These are phyloP conservation scores for Talaromyces thailandensis DNA, from an alignment of 495 filamentous ascomycete genomes.

Conservation along the genomic window DNA sequence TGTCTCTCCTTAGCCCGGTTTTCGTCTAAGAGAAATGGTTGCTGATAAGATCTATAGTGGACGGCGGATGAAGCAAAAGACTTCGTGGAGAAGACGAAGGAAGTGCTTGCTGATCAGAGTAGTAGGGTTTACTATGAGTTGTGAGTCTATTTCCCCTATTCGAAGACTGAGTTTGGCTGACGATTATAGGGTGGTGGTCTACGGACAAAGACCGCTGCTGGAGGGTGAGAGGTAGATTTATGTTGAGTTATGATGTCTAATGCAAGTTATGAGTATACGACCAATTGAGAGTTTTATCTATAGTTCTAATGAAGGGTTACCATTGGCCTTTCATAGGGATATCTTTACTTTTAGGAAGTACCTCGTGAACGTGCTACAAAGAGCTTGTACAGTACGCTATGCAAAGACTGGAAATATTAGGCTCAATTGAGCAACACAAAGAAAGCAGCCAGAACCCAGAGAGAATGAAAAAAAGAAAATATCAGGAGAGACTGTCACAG, in stretches of 20 bases:
- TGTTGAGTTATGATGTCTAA: background rate
- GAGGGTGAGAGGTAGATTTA: background rate
- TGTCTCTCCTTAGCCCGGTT: constrained; percentile 11
- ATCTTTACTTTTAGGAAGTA: no score
- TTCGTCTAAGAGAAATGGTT: background rate
- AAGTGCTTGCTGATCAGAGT: background rate
- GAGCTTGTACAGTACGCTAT: background rate
- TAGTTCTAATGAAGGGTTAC: background rate
- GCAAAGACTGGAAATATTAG: background rate
- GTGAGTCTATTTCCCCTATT: background rate
- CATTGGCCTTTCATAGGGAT: no score
- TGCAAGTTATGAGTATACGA: background rate
- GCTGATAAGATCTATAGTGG: background rate
- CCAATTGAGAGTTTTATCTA: background rate
- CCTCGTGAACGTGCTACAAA: background rate
- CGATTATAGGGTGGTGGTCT: background rate
- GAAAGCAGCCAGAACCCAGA: background rate
- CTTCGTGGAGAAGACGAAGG: background rate
- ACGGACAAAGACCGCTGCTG: background rate
- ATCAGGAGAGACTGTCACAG: background rate
- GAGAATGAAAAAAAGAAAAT: constrained; percentile 2
- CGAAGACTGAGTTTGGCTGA: background rate
- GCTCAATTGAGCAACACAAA: background rate
- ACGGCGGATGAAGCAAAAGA: constrained; percentile 1
- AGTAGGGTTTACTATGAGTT: constrained; percentile 4